Evolutionary conservation across 306 rosid species (phyloP).

Genomic region (Morella rubra): DNA sequence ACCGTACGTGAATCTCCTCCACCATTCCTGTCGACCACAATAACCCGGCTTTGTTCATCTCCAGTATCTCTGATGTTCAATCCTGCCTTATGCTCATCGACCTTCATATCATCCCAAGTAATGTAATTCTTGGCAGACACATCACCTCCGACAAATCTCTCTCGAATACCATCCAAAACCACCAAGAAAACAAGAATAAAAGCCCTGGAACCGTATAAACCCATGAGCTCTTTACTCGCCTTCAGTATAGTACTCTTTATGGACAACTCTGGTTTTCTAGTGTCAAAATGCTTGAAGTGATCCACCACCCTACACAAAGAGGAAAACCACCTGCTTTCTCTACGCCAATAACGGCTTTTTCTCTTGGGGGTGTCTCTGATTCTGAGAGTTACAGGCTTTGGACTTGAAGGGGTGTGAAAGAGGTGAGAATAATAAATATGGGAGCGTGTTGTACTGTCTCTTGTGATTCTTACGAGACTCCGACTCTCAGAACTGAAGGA

Average conservation of each 20-base stretch:
- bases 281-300: not conserved
- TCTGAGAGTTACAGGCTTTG: conserved; percentile 32
- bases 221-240: conserved; percentile 12
- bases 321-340: not conserved
- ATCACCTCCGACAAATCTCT: conserved; percentile 33
- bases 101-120: conserved; percentile 77
- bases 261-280: not conserved
- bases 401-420: conserved; percentile 41
- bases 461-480: not conserved
- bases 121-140: conserved; percentile 36
- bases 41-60: conserved; percentile 25
- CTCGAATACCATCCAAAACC: conserved; percentile 27
- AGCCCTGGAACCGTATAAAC: conserved; percentile 22
- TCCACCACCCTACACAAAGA: not conserved
- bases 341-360: not conserved
- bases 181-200: conserved; percentile 20
- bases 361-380: conserved; percentile 18
- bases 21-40: conserved; percentile 65
- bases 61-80: conserved; percentile 16
- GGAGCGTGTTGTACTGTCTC: conserved; percentile 38
- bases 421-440: conserved; percentile 57
- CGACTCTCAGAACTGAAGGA: conserved; percentile 21
- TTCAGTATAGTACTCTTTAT: not conserved
- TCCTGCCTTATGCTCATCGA: conserved; percentile 37
- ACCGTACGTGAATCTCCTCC: conserved; percentile 70